These are phyloP conservation scores for Taxillus chinensis DNA, from an alignment of 164 flowering plant genomes.

Conservation along the genomic window DNA sequence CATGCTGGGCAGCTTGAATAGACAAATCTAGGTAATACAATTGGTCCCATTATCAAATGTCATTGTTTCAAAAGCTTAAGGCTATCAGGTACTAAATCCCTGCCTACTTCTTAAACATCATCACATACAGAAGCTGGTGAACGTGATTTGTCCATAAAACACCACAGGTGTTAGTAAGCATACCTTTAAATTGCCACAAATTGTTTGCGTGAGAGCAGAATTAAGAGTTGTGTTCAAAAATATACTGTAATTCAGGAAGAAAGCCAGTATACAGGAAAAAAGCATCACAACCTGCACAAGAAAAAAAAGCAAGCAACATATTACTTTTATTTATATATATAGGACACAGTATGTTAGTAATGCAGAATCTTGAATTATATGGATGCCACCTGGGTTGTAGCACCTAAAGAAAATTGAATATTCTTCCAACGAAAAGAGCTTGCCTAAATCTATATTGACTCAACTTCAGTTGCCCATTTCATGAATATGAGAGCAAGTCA, in stretches of 20 bases:
- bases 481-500: not conserved
- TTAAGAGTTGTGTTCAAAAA: slow-evolving; percentile 6
- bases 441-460: not conserved
- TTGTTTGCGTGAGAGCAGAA: slow-evolving; percentile 6
- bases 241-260: slow-evolving; percentile 6
- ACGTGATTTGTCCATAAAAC: too few species aligned
- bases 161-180: not conserved
- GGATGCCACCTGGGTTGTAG: too few species aligned
- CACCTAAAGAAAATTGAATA: not conserved
- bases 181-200: slow-evolving; percentile 6
- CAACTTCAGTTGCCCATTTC: not conserved
- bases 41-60: too few species aligned
- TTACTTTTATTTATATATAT: too few species aligned
- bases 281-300: slow-evolving; percentile 2
- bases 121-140: too few species aligned
- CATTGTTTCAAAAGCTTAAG: too few species aligned
- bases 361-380: too few species aligned
- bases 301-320: not conserved
- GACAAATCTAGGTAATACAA: too few species aligned
- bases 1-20: too few species aligned
- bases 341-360: too few species aligned
- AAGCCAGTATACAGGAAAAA: slow-evolving; percentile 5
- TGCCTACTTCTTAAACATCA: too few species aligned
- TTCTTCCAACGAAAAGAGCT: not conserved
- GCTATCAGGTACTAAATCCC: too few species aligned